Evolutionary conservation across 345 rosid species (phyloP).

Genomic region (Eutrema japonicum): DNA sequence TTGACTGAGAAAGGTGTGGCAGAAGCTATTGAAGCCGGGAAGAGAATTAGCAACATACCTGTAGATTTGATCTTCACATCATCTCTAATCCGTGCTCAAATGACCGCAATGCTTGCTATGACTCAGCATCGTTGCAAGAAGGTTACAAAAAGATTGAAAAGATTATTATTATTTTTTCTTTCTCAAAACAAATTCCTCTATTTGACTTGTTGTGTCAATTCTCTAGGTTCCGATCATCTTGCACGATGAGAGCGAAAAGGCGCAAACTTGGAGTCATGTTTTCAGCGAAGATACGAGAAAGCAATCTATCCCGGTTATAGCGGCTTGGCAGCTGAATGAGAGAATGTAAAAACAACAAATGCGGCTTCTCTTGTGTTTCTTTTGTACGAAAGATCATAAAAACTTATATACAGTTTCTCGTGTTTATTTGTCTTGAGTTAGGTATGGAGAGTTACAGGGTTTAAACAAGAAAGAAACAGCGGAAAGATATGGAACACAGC

Average conservation of each 20-base stretch:
- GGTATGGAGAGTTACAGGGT: conserved; percentile 98
- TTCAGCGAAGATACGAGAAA: conserved; percentile 84
- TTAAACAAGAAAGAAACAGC: conserved; percentile 97
- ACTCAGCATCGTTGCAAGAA: conserved; percentile 91
- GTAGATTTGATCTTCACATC: conserved; percentile 93
- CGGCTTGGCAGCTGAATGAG: conserved; percentile 96
- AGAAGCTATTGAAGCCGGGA: conserved; percentile 99
- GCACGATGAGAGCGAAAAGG: conserved; percentile 80
- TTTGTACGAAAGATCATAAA: background rate
- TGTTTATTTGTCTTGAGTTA: conserved; percentile 37
- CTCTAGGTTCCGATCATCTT: conserved; percentile 84
- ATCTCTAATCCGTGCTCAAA: conserved; percentile 91
- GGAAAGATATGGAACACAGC: conserved; percentile 84
- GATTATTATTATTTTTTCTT: background rate
- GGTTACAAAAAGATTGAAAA: conserved; percentile 47
- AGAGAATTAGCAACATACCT: conserved; percentile 92
- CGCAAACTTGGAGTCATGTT: conserved; percentile 80
- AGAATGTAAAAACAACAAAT: conserved; percentile 65
- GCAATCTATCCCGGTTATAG: conserved; percentile 82
- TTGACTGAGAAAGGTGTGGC: conserved; percentile 88
- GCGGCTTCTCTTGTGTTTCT: conserved; percentile 18
- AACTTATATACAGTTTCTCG: background rate
- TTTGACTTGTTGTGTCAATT: conserved; percentile 9
- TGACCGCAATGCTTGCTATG: conserved; percentile 99
- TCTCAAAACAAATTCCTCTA: background rate